A percentile compares a stretch with the other conserved stretches of the same genome.
Conservation (phyloP, 192 early-diverging fungal species). For the Backusella australiensis region DNA sequence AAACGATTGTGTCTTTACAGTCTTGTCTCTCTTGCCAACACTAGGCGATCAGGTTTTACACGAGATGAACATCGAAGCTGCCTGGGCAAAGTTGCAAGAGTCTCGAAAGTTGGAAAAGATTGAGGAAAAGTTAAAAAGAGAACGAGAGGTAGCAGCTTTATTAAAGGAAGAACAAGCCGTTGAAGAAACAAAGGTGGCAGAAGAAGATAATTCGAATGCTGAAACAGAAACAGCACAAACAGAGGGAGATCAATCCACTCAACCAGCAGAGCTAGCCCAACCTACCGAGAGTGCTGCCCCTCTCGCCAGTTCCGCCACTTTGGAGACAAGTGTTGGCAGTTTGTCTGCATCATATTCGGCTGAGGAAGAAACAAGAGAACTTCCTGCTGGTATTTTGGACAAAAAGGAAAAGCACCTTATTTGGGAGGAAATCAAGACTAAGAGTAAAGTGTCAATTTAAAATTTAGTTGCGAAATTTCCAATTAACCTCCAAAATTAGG, state of each 20-base stretch:
- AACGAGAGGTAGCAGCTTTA: slow-evolving; percentile 5
- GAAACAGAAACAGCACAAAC: neutral
- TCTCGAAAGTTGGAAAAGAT: slow-evolving; percentile 33
- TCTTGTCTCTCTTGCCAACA: slow-evolving; percentile 79
- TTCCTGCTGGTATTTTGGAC: slow-evolving; percentile 22
- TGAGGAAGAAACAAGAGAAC: neutral
- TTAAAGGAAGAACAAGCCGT: slow-evolving; percentile 1
- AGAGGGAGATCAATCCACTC: neutral
- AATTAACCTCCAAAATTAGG: slow-evolving; percentile 31
- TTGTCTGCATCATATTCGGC: neutral
- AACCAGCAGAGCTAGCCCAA: neutral
- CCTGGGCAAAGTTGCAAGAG: slow-evolving; percentile 65
- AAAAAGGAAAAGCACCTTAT: slow-evolving; percentile 64
- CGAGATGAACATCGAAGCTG: slow-evolving; percentile 76
- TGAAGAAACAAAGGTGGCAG: neutral
- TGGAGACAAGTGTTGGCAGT: slow-evolving; percentile 8
- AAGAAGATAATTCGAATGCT: neutral
- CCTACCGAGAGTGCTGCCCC: neutral
- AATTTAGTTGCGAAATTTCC: neutral
- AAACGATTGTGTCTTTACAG: slow-evolving; percentile 84
- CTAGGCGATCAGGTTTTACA: slow-evolving; percentile 76
- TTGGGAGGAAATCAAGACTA: slow-evolving; percentile 90
- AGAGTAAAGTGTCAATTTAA: slow-evolving; percentile 48
- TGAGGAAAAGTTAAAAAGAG: slow-evolving; percentile 18
- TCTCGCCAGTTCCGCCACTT: neutral